These are phyloP conservation scores for Letharia lupina DNA, from an alignment of 495 filamentous ascomycete genomes.

Conservation along the genomic window DNA sequence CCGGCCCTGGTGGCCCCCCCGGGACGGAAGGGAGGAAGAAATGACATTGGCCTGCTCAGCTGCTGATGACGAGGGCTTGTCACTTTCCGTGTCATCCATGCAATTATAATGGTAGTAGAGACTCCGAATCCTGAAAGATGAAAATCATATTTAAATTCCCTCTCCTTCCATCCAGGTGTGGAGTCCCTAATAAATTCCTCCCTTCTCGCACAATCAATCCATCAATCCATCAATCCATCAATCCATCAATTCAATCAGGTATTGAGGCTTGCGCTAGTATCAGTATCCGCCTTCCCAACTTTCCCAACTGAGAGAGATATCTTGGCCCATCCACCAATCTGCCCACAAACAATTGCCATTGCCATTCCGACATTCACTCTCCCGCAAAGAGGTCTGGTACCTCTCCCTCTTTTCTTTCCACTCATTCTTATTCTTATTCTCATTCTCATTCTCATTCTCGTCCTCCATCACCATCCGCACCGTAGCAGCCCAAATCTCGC, in stretches of 20 bases:
- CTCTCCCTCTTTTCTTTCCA: not conserved
- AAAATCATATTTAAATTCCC: too few relatives aligned
- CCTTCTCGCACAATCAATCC: not conserved
- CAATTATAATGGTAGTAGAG: too few relatives aligned
- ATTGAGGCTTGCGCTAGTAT: not conserved
- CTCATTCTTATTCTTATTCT: not conserved
- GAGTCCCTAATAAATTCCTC: not conserved
- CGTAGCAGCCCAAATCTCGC: not conserved
- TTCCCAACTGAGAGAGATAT: not conserved
- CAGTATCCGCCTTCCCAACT: not conserved
- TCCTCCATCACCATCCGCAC: too few relatives aligned
- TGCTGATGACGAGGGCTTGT: not conserved
- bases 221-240: too few relatives aligned
- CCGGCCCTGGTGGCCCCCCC: too few relatives aligned
- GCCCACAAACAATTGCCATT: not conserved
- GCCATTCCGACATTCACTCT: not conserved
- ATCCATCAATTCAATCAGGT: not conserved
- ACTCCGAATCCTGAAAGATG: too few relatives aligned
- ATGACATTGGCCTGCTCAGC: not conserved
- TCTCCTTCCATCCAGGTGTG: too few relatives aligned
- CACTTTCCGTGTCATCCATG: too few relatives aligned
- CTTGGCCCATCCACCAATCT: constrained; percentile 7
- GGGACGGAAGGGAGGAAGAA: too few relatives aligned
- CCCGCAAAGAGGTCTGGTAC: constrained; percentile 5
- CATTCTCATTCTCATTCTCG: too few relatives aligned